Base-by-base conservation (phyloP, 2,329 filamentous ascomycete species). In the Gaeumannomyces sp. region DNA sequence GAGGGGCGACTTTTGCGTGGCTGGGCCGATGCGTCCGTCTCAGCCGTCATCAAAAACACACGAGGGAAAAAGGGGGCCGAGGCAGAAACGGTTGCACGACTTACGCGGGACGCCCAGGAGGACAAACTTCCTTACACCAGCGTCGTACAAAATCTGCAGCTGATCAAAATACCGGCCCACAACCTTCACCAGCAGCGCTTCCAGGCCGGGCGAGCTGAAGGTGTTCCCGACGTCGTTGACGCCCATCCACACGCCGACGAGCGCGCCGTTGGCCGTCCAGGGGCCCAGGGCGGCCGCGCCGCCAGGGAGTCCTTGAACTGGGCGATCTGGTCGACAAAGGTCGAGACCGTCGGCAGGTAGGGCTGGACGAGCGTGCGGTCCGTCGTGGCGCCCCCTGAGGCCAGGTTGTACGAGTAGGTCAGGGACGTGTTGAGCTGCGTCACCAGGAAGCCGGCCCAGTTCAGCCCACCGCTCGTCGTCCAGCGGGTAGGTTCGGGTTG, bases 101-200 rank as follows among this genome's bases (percentile, higher is more conserved):
- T 64, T 31, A 64, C 68, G 83, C 1, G 87, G 86, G 0, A 88
- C 85, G 63, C 80, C 86, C 35, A 89, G 67, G 64, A 89, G 79
- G 2, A 82, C 76, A 66, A 89, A 89, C 64, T 86, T 86, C 6
- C 85, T 76, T 2, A 80, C 80, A 0, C 86, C 86, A 2, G 77
- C 75, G 2, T 74, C 71, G 67, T 86, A 86, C 8, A 89, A 74
- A 27, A 77, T 65, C 64, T 79, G 73, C 0, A 81, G 70, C 1
- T 81, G 71, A 4, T 71, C 71, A 16, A 76, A 76, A 64, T 82
- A 82, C 27, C 77, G 75, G 1, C 71, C 73, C n/a, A 82, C 77
- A 3, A 81, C 77, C n/a, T 72, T 69, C 3, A 68, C 69, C 61
- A 79, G 75, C 4, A 83, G 70, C 0, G 69, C 71, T 0, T 70